A percentile compares a stretch with the other conserved stretches of the same genome.
These are phyloP conservation scores for Malus orientalis DNA, from an alignment of 306 rosid species.

Conservation along the genomic window DNA sequence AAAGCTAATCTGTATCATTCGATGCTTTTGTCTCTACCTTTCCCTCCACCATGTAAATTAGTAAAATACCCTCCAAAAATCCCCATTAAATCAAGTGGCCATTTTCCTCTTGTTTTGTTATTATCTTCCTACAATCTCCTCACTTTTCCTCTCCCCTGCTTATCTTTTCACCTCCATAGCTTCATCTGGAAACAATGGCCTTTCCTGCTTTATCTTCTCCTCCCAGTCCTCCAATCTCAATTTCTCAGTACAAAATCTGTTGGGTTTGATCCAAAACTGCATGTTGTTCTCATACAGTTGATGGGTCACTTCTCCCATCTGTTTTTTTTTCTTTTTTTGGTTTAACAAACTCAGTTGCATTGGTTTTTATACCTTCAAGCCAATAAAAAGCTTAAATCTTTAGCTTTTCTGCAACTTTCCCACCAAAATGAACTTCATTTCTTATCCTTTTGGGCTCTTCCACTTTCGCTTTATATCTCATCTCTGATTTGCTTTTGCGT, in stretches of 20 bases:
- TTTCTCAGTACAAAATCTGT: background rate
- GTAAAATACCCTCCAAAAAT: conserved; percentile 18
- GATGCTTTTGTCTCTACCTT: conserved; percentile 22
- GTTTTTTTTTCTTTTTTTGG: background rate
- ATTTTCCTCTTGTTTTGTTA: conserved; percentile 34
- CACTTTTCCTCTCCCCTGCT: background rate
- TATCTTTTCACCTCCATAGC: conserved; percentile 1
- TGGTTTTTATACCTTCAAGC: background rate
- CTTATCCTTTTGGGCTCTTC: background rate
- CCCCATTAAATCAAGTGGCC: background rate
- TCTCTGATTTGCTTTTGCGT: background rate
- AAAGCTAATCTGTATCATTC: conserved; percentile 23
- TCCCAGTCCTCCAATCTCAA: background rate
- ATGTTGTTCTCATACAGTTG: background rate
- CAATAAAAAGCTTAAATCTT: background rate
- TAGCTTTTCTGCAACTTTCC: conserved; percentile 16
- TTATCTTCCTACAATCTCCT: conserved; percentile 9
- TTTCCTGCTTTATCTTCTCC: conserved; percentile 5
- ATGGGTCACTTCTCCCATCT: background rate
- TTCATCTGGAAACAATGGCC: background rate
- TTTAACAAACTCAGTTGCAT: background rate
- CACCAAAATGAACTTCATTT: conserved; percentile 16
- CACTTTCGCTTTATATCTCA: background rate
- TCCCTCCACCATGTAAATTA: conserved; percentile 20
- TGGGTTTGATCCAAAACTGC: background rate